Evolutionary conservation across 441 rosid species (phyloP).

Genomic region (Macaranga tanarius): DNA sequence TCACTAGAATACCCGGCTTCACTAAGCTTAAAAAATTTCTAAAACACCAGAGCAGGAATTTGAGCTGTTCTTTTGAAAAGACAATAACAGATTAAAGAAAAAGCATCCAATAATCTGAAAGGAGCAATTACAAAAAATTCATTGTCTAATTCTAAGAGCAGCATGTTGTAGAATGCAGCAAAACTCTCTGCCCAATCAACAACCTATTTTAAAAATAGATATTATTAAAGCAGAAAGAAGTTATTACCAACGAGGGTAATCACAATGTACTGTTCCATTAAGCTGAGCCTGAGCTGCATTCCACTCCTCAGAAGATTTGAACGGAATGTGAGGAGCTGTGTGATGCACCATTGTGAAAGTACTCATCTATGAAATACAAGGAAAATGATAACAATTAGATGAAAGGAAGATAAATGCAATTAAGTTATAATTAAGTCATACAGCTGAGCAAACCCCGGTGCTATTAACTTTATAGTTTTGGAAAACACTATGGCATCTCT

Average conservation of each 20-base stretch:
- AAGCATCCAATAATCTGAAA: neutral
- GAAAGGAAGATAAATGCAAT: conserved; percentile 1
- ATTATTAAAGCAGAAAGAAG: conserved; percentile 2
- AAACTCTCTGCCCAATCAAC: conserved; percentile 11
- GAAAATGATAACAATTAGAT: conserved; percentile 14
- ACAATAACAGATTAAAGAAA: neutral
- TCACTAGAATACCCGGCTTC: neutral
- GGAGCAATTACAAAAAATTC: neutral
- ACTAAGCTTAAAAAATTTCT: neutral
- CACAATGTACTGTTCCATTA: conserved; percentile 88
- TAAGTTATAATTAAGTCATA: neutral
- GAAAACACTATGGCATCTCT: no score
- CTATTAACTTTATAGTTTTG: no score
- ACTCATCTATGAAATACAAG: conserved; percentile 61
- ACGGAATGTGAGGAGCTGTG: conserved; percentile 91
- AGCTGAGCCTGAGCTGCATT: conserved; percentile 89
- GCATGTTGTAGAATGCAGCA: neutral
- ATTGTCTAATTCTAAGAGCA: conserved; percentile 6
- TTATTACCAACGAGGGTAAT: conserved; percentile 78
- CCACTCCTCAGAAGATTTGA: conserved; percentile 75
- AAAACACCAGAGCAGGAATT: neutral
- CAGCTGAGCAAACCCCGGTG: neutral
- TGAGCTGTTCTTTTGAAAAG: neutral
- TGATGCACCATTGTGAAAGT: conserved; percentile 98
- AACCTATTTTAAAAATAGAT: neutral